A percentile compares a stretch with the other conserved stretches of the same genome.
phyloP scores from a whole-genome alignment of 805 yeast species.

The Suhomyces sp. region DNA sequence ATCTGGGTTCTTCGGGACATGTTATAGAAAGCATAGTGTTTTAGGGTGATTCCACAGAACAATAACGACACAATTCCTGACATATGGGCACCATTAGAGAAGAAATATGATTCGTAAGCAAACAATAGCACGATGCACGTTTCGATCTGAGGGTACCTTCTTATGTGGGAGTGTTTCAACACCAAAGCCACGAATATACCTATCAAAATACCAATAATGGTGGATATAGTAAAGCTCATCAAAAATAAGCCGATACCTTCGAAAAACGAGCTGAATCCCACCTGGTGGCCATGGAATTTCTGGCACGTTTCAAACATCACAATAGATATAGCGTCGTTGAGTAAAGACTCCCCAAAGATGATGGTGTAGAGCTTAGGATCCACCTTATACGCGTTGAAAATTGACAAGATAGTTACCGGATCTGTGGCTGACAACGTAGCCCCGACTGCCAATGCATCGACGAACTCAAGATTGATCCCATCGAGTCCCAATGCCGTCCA shows the following conservation, averaged over 20 bases:
- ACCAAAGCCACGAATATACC: slow-evolving; percentile 89
- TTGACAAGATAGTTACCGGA: slow-evolving; percentile 94
- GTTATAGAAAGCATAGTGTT: slow-evolving; percentile 94
- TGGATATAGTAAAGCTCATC: slow-evolving; percentile 88
- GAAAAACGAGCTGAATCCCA: slow-evolving; percentile 72
- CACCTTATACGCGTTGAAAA: slow-evolving; percentile 95
- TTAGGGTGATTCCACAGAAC: slow-evolving; percentile 94
- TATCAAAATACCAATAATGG: slow-evolving; percentile 82
- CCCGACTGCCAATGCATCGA: slow-evolving; percentile 96
- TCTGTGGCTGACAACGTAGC: slow-evolving; percentile 98
- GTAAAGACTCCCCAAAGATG: slow-evolving; percentile 91
- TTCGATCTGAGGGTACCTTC: slow-evolving; percentile 96
- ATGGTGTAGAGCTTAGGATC: slow-evolving; percentile 97
- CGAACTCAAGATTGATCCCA: slow-evolving; percentile 82
- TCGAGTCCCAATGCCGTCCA: slow-evolving; percentile 94
- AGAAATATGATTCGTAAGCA: slow-evolving; percentile 95
- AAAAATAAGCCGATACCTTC: slow-evolving; percentile 92
- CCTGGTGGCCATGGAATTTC: slow-evolving; percentile 82
- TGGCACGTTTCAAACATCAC: slow-evolving; percentile 99
- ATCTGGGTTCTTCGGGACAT: slow-evolving; percentile 97
- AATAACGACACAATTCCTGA: slow-evolving; percentile 94
- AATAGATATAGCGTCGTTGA: slow-evolving; percentile 96
- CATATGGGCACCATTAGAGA: slow-evolving; percentile 99
- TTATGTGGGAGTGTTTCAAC: slow-evolving; percentile 85
- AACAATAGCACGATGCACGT: slow-evolving; percentile 85